phyloP scores from a whole-genome alignment of 2,329 filamentous ascomycete species.

The Basipetospora chlamydospora region DNA sequence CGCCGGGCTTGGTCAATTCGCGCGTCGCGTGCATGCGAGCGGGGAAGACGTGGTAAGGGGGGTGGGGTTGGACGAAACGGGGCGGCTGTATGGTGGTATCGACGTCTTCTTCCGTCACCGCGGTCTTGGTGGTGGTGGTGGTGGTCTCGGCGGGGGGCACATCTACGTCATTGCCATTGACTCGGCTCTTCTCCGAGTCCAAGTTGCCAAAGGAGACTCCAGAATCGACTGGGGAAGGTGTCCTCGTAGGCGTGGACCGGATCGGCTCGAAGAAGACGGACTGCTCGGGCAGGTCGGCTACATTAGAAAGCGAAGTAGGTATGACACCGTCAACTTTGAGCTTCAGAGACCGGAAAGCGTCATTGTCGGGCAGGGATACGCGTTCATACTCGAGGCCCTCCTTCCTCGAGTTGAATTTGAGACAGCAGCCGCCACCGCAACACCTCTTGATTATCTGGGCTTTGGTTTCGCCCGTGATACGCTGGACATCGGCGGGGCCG shows the following conservation, averaged over 20 bases:
- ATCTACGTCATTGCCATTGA: too few relatives aligned
- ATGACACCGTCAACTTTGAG: constrained; percentile 59
- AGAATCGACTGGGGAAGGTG: constrained; percentile 32
- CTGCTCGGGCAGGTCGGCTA: constrained; percentile 59
- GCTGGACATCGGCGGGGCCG: constrained; percentile 45
- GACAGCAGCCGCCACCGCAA: constrained; percentile 50
- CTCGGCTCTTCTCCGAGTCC: constrained; percentile 2
- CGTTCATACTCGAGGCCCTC: constrained; percentile 35
- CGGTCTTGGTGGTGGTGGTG: constrained; percentile 6
- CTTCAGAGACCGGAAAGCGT: constrained; percentile 66
- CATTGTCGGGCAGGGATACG: constrained; percentile 57
- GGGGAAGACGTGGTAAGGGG: constrained; percentile 80
- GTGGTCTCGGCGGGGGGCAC: constrained; percentile 3
- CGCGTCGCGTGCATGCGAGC: constrained; percentile 76
- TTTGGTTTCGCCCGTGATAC: constrained; percentile 49
- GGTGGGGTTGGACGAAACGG: constrained; percentile 83
- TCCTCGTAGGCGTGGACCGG: background rate
- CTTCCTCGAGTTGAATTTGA: constrained; percentile 30
- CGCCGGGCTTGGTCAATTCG: constrained; percentile 74
- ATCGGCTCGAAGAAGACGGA: constrained; percentile 56
- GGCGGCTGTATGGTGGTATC: constrained; percentile 61
- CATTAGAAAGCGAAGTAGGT: constrained; percentile 55
- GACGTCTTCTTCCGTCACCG: constrained; percentile 20
- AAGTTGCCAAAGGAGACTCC: constrained; percentile 28
- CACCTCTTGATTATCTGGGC: constrained; percentile 47